Evolutionary conservation across 345 rosid species (phyloP).

Genomic region (Dipteronia dyeriana): DNA sequence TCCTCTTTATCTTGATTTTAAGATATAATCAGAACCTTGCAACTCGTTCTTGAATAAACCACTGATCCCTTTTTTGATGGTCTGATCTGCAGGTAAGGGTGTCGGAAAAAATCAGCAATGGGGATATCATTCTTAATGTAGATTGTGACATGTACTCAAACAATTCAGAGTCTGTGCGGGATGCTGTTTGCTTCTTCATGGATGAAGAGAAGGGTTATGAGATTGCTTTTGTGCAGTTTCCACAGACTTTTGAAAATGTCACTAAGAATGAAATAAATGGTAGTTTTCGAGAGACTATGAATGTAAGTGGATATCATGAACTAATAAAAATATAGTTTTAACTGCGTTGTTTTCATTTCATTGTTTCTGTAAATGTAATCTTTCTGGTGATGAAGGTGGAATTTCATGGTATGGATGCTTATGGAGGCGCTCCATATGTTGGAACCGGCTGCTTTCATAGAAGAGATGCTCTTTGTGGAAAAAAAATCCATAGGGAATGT

Average conservation of each 20-base stretch:
- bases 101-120: conserved; percentile 48
- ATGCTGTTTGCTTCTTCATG: conserved; percentile 52
- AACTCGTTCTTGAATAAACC: too few relatives aligned
- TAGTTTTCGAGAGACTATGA: too few relatives aligned
- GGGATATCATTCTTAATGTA: conserved; percentile 35
- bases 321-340: too few relatives aligned
- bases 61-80: too few relatives aligned
- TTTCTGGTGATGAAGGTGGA: conserved; percentile 28
- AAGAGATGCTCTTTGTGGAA: conserved; percentile 37
- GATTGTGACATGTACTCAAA: conserved; percentile 62
- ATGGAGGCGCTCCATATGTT: conserved; percentile 27
- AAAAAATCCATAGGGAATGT: conserved; percentile 16
- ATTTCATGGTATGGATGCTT: conserved; percentile 30
- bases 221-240: conserved; percentile 42
- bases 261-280: conserved; percentile 32
- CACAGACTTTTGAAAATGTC: conserved; percentile 35
- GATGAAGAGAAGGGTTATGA: conserved; percentile 44
- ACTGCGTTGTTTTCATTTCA: neutral
- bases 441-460: conserved; percentile 46
- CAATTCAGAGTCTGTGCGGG: conserved; percentile 39
- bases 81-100: conserved; percentile 41
- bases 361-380: neutral
- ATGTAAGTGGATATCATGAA: too few relatives aligned
- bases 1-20: too few relatives aligned
- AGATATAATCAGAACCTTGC: too few relatives aligned